Percentiles rank a stretch among this genome's conserved stretches.
These are phyloP conservation scores for Populus alba DNA, from an alignment of 345 rosid genomes.

Conservation along the genomic window DNA sequence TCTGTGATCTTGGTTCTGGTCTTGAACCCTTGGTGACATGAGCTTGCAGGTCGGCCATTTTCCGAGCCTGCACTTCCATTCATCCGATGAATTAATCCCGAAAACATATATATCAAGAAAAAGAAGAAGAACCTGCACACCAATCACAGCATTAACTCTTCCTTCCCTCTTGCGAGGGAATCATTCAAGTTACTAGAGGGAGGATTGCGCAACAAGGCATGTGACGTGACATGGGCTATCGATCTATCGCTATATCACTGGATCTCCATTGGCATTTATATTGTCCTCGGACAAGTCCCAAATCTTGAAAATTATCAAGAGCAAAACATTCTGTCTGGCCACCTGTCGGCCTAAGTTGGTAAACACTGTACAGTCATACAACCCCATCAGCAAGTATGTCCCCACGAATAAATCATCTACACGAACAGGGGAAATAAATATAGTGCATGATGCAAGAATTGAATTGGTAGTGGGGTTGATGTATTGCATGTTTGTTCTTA, in stretches of 20 bases:
- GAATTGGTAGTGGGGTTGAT: not conserved
- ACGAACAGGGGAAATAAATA: not conserved
- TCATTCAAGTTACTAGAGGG: no score
- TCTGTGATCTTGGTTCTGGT: not conserved
- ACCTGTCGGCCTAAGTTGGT: not conserved
- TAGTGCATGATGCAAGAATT: not conserved
- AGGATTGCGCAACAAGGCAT: slow-evolving; percentile 17
- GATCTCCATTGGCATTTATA: slow-evolving; percentile 1
- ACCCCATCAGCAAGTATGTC: not conserved
- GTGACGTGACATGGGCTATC: slow-evolving; percentile 22
- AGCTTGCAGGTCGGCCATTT: not conserved
- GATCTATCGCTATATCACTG: not conserved
- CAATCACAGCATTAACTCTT: not conserved
- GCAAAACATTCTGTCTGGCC: slow-evolving; percentile 18
- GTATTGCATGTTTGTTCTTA: no score
- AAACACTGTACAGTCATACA: slow-evolving; percentile 2
- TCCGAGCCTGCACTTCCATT: not conserved
- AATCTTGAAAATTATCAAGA: not conserved
- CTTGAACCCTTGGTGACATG: not conserved
- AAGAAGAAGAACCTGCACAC: not conserved
- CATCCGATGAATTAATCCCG: not conserved
- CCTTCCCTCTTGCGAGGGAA: not conserved
- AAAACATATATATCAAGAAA: no score
- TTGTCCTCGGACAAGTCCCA: slow-evolving; percentile 9
- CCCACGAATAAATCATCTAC: not conserved